Percentiles rank a stretch among this genome's conserved stretches.
These are phyloP conservation scores for Magnolia sinica DNA, from an alignment of 164 flowering plant genomes.

Conservation along the genomic window DNA sequence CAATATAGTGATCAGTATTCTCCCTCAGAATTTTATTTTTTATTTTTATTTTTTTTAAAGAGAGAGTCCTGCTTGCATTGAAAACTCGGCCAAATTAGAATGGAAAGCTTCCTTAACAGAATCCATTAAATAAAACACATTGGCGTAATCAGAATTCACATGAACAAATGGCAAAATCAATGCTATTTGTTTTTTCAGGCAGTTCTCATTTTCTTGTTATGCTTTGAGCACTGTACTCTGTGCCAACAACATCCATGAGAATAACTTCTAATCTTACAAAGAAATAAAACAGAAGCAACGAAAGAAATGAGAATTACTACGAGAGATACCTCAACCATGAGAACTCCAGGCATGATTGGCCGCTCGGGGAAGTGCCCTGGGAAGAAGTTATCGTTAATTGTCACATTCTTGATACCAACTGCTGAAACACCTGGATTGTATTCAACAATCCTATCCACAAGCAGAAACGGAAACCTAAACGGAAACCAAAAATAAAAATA, in stretches of 20 bases:
- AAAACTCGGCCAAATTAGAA: too few species aligned
- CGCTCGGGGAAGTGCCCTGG: conserved; percentile 99
- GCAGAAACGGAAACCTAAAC: conserved; percentile 80
- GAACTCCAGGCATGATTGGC: conserved; percentile 99
- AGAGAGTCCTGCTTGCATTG: too few species aligned
- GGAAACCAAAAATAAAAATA: background rate
- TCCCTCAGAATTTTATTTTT: too few species aligned
- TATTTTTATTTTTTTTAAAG: too few species aligned
- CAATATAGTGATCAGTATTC: too few species aligned
- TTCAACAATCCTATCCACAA: conserved; percentile 94
- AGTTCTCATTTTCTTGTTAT: too few species aligned
- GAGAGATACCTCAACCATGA: conserved; percentile 85
- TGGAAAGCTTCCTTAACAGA: too few species aligned
- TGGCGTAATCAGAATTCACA: too few species aligned
- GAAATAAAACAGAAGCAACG: background rate
- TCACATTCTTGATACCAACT: conserved; percentile 92
- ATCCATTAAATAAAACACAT: too few species aligned
- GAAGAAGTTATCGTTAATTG: conserved; percentile 92
- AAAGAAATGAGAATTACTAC: background rate
- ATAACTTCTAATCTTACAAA: background rate
- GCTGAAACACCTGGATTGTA: conserved; percentile 90
- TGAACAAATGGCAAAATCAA: too few species aligned
- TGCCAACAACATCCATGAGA: background rate
- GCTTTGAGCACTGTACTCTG: too few species aligned
- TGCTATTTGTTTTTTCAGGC: too few species aligned